Evolutionary conservation across 805 yeast species (phyloP).

Genomic region (Metschnikowia shivogae): DNA sequence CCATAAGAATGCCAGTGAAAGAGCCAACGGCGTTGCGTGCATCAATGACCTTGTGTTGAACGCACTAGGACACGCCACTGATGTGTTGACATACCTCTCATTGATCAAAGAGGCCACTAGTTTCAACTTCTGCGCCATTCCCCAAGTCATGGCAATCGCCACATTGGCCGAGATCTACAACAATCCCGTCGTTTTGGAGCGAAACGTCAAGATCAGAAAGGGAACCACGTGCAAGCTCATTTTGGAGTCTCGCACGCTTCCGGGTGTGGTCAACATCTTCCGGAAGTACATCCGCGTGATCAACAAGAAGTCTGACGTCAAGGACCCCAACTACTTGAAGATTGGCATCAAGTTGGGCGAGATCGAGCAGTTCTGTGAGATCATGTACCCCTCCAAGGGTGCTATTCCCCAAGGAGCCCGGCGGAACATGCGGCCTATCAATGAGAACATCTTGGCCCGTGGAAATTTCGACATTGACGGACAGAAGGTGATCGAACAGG

Average conservation of each 20-base stretch:
- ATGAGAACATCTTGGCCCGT: slow-evolving; percentile 34
- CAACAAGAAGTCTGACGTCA: slow-evolving; percentile 72
- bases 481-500: slow-evolving; percentile 17
- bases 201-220: slow-evolving; percentile 82
- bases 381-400: slow-evolving; percentile 55
- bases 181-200: slow-evolving; percentile 66
- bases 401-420: slow-evolving; percentile 50
- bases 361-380: slow-evolving; percentile 83
- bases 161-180: slow-evolving; percentile 82
- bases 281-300: slow-evolving; percentile 67
- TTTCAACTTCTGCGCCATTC: slow-evolving; percentile 93
- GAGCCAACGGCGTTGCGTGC: slow-evolving; percentile 65
- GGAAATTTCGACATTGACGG: slow-evolving; percentile 36
- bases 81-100: slow-evolving; percentile 71
- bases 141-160: slow-evolving; percentile 99
- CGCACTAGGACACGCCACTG: slow-evolving; percentile 73
- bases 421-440: slow-evolving; percentile 33
- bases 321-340: slow-evolving; percentile 81
- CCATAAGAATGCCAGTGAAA: slow-evolving; percentile 37
- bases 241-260: slow-evolving; percentile 65
- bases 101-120: slow-evolving; percentile 74
- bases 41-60: slow-evolving; percentile 76
- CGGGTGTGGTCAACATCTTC: slow-evolving; percentile 74
- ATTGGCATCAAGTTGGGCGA: slow-evolving; percentile 84
- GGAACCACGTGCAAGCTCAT: slow-evolving; percentile 81